Conservation (phyloP, 2,329 filamentous ascomycete species). For the Diaporthe vexans region DNA sequence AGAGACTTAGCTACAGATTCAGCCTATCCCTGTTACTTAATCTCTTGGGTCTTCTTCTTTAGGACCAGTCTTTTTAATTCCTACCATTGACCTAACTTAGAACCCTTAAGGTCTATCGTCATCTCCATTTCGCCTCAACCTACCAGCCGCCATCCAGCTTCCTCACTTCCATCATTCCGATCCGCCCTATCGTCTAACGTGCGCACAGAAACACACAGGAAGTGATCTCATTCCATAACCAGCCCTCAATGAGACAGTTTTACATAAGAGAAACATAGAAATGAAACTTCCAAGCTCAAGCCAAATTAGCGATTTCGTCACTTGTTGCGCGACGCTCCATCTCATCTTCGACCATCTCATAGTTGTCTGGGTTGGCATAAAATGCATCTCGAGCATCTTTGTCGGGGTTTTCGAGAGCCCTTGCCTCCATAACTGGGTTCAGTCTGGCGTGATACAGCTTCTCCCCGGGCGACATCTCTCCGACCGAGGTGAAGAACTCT, state of each 20-base stretch:
- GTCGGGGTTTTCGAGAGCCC: background rate
- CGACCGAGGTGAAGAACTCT: conserved; percentile 3
- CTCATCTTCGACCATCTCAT: conserved; percentile 20
- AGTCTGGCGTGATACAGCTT: conserved; percentile 12
- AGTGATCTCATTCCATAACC: background rate
- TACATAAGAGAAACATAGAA: background rate
- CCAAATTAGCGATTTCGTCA: background rate
- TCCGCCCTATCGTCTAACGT: too few relatives aligned
- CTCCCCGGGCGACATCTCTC: background rate
- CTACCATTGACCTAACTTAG: too few relatives aligned
- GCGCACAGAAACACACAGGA: background rate
- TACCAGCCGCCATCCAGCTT: too few relatives aligned
- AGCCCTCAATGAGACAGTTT: background rate
- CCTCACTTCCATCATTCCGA: too few relatives aligned
- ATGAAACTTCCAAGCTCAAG: conserved; percentile 6
- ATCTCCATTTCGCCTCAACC: too few relatives aligned
- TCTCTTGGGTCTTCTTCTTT: too few relatives aligned
- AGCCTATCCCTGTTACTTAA: too few relatives aligned
- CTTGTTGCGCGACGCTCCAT: background rate
- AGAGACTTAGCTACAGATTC: too few relatives aligned
- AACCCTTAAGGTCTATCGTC: too few relatives aligned
- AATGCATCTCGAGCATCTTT: conserved; percentile 8
- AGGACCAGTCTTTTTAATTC: too few relatives aligned
- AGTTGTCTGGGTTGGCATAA: conserved; percentile 14
- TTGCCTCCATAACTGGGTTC: background rate